phyloP scores from a whole-genome alignment of 2,329 filamentous ascomycete species.

The Penicillium sp. region DNA sequence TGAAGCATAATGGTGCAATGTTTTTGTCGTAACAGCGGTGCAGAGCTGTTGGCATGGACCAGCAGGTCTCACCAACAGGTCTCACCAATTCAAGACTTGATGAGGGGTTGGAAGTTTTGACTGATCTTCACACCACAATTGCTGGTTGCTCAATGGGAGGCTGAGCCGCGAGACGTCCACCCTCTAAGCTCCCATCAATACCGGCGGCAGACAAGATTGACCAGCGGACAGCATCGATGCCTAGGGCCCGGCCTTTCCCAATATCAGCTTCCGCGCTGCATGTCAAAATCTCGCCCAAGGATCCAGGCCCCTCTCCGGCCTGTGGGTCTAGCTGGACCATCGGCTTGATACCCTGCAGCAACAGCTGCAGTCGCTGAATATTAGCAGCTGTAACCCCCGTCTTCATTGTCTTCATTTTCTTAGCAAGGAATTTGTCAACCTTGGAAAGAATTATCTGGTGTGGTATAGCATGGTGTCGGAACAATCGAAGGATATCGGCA shows the following conservation, averaged over 20 bases:
- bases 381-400: conserved; percentile 30
- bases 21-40: no score
- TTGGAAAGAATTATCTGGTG: conserved; percentile 70
- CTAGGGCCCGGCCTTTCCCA: conserved; percentile 53
- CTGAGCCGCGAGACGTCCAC: conserved; percentile 10
- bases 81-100: no score
- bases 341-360: conserved; percentile 43
- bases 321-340: conserved; percentile 48
- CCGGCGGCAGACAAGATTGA: conserved; percentile 65
- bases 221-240: conserved; percentile 65
- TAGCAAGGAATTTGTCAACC: conserved; percentile 58
- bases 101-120: background rate
- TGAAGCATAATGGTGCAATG: no score
- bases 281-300: conserved; percentile 62
- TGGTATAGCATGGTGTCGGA: conserved; percentile 59
- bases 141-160: conserved; percentile 1
- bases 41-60: no score
- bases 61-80: no score
- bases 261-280: conserved; percentile 57
- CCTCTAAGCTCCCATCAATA: conserved; percentile 48
- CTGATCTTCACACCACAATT: background rate
- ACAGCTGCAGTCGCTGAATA: conserved; percentile 39
- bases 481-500: conserved; percentile 56
- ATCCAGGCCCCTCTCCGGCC: conserved; percentile 39
- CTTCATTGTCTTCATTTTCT: conserved; percentile 34